phyloP scores from a whole-genome alignment of 2,329 filamentous ascomycete genomes.

The Trichoderma sp. region DNA sequence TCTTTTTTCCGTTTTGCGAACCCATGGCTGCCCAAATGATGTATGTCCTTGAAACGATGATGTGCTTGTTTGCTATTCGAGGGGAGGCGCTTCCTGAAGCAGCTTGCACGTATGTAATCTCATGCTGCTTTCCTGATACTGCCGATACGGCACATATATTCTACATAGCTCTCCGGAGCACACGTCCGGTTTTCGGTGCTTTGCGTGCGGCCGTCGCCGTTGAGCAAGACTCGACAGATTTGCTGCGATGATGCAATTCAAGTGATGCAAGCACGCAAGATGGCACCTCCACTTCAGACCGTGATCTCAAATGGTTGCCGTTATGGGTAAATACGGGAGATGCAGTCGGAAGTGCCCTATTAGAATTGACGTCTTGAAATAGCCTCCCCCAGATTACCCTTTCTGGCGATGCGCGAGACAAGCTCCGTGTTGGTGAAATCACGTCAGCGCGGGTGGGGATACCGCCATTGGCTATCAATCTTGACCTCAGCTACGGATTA shows the following conservation, averaged over 20 bases:
- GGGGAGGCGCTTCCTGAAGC: neutral
- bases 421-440: constrained; percentile 6
- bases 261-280: constrained; percentile 9
- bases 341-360: neutral
- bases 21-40: constrained; percentile 12
- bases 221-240: neutral
- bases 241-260: constrained; percentile 16
- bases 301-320: neutral
- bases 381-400: constrained; percentile 8
- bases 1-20: constrained; percentile 32
- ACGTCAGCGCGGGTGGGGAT: constrained; percentile 18
- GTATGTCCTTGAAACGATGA: constrained; percentile 2
- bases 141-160: constrained; percentile 6
- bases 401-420: constrained; percentile 8
- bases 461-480: constrained; percentile 8
- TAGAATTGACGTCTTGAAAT: neutral
- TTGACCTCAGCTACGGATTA: neutral
- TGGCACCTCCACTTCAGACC: neutral
- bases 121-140: neutral
- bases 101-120: neutral
- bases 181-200: constrained; percentile 12
- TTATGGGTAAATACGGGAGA: constrained; percentile 6
- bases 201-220: neutral
- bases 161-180: neutral
- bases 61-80: constrained; percentile 11